phyloP scores from a whole-genome alignment of 495 filamentous ascomycete genomes.

The Astrothelium macrocarpum region DNA sequence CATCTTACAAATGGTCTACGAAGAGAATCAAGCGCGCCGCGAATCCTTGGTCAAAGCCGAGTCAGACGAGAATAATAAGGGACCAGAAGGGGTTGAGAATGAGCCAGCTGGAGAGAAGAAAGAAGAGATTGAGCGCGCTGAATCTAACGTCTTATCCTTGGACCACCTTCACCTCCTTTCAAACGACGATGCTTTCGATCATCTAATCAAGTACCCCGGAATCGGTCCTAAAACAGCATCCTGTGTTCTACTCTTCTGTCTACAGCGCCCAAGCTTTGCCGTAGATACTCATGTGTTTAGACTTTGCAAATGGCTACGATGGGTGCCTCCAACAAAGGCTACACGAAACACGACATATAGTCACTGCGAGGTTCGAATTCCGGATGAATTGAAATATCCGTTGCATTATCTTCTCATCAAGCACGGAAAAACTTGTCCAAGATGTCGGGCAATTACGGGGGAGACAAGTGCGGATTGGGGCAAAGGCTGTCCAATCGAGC shows the following conservation, averaged over 20 bases:
- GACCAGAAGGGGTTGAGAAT: slow-evolving; percentile 28
- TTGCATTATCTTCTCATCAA: slow-evolving; percentile 80
- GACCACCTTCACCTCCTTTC: slow-evolving; percentile 64
- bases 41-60: slow-evolving; percentile 24
- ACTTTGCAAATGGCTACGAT: slow-evolving; percentile 74
- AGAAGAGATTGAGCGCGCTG: slow-evolving; percentile 43
- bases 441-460: slow-evolving; percentile 54
- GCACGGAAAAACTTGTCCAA: slow-evolving; percentile 72
- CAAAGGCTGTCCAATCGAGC: slow-evolving; percentile 36
- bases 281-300: slow-evolving; percentile 45
- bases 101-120: slow-evolving; percentile 37
- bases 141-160: slow-evolving; percentile 55
- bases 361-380: slow-evolving; percentile 73
- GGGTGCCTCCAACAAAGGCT: slow-evolving; percentile 55
- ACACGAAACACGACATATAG: slow-evolving; percentile 62
- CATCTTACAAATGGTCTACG: slow-evolving; percentile 70
- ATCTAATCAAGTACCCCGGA: slow-evolving; percentile 67
- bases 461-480: slow-evolving; percentile 32
- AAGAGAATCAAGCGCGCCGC: slow-evolving; percentile 51
- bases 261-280: slow-evolving; percentile 39
- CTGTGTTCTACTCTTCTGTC: slow-evolving; percentile 52
- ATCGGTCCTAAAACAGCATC: slow-evolving; percentile 88
- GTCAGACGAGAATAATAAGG: slow-evolving; percentile 18
- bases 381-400: slow-evolving; percentile 78
- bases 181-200: slow-evolving; percentile 60